Evolutionary conservation across 192 early-diverging fungal genomes (phyloP).

Genomic region (Backusella mclennaniae): DNA sequence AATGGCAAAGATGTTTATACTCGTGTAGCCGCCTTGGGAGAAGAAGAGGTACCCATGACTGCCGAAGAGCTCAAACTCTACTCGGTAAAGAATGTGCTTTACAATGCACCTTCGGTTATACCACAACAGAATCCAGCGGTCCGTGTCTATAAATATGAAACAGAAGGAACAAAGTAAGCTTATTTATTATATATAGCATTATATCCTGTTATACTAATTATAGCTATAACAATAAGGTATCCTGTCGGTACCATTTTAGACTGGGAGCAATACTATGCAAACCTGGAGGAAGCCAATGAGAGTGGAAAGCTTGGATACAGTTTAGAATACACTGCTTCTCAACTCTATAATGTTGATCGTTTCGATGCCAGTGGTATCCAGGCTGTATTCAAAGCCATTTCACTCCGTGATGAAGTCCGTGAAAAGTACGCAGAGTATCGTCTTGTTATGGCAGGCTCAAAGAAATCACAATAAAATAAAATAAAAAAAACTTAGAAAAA

Average conservation of each 20-base stretch:
- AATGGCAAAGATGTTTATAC: background rate
- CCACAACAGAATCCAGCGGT: conserved; percentile 39
- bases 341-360: conserved; percentile 17
- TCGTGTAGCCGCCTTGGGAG: conserved; percentile 7
- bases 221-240: background rate
- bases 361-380: conserved; percentile 17
- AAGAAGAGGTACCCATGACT: background rate
- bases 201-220: background rate
- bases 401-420: conserved; percentile 1
- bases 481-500: background rate
- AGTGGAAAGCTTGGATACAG: conserved; percentile 11
- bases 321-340: conserved; percentile 31
- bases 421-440: background rate
- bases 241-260: conserved; percentile 26
- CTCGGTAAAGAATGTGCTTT: conserved; percentile 18
- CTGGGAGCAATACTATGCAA: conserved; percentile 32
- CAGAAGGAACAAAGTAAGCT: conserved; percentile 4
- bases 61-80: conserved; percentile 9
- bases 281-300: conserved; percentile 24
- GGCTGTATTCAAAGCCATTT: conserved; percentile 8
- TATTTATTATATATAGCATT: background rate
- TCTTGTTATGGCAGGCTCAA: background rate
- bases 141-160: conserved; percentile 40
- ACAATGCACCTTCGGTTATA: conserved; percentile 38
- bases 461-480: background rate